Evolutionary conservation across 148 eudicot genomes (phyloP).

Genomic region (Nepenthes mirabilis): DNA sequence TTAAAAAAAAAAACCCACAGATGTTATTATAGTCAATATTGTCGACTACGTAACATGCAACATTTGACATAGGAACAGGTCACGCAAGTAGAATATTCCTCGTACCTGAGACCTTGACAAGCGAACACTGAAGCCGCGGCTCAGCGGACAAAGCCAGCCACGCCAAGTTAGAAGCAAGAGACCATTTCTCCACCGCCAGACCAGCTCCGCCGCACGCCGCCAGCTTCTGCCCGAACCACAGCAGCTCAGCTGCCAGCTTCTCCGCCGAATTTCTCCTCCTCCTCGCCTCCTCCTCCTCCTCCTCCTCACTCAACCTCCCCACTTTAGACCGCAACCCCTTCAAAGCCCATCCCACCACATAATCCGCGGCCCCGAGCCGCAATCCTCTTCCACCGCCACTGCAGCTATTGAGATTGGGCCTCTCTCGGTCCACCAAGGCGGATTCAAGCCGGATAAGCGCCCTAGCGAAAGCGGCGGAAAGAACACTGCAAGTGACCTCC

Average conservation of each 20-base stretch:
- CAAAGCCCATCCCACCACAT: slow-evolving; percentile 15
- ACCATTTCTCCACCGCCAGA: slow-evolving; percentile 54
- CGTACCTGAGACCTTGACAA: slow-evolving; percentile 67
- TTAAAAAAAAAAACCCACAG: too few species aligned
- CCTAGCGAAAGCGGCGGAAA: slow-evolving; percentile 40
- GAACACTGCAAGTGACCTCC: slow-evolving; percentile 37
- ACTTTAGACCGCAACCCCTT: slow-evolving; percentile 24
- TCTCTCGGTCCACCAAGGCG: slow-evolving; percentile 17
- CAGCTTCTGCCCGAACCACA: slow-evolving; percentile 65
- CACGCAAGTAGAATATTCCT: not conserved
- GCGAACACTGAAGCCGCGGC: slow-evolving; percentile 56
- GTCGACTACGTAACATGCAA: too few species aligned
- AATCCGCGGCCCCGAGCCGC: not conserved
- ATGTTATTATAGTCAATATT: too few species aligned
- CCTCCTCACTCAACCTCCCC: slow-evolving; percentile 16
- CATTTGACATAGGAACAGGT: not conserved
- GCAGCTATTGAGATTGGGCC: not conserved
- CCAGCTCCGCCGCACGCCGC: slow-evolving; percentile 48
- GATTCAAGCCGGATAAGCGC: slow-evolving; percentile 40
- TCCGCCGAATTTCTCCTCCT: slow-evolving; percentile 23
- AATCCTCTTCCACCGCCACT: not conserved
- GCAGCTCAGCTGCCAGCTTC: slow-evolving; percentile 68
- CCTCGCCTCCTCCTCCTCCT: slow-evolving; percentile 1
- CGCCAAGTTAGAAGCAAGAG: slow-evolving; percentile 47
- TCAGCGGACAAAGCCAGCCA: slow-evolving; percentile 44